Evolutionary conservation across 441 rosid genomes (phyloP).

Genomic region (Pelargonium cotyledonis): DNA sequence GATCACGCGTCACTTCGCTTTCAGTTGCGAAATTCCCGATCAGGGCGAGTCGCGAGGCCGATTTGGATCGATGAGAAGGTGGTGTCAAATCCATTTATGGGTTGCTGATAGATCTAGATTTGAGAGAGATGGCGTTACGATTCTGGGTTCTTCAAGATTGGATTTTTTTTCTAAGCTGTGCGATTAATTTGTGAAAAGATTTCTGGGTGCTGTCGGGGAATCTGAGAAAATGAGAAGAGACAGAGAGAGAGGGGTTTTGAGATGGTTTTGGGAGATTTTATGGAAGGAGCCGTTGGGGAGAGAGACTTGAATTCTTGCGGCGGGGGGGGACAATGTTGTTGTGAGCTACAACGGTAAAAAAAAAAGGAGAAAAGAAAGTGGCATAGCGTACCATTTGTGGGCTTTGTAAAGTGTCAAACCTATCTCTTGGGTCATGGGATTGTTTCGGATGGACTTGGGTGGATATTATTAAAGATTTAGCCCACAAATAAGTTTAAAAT

Average conservation of each 20-base stretch:
- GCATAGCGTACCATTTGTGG: constrained; percentile 3
- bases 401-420: not conserved
- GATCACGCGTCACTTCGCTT: constrained; percentile 27
- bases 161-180: not conserved
- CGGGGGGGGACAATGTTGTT: constrained; percentile 26
- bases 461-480: not conserved
- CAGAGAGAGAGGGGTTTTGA: not conserved
- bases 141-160: constrained; percentile 16
- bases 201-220: not conserved
- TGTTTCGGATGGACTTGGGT: not conserved
- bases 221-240: not conserved
- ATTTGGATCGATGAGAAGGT: constrained; percentile 45
- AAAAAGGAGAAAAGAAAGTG: constrained; percentile 6
- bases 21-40: constrained; percentile 24
- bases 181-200: constrained; percentile 2
- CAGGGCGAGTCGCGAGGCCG: constrained; percentile 52
- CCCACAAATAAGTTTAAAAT: not conserved
- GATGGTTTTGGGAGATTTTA: not conserved
- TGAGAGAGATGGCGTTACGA: not conserved
- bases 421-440: not conserved
- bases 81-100: constrained; percentile 45
- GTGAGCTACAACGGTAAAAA: constrained; percentile 30
- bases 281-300: constrained; percentile 35
- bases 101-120: constrained; percentile 11
- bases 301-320: constrained; percentile 23